Conservation (phyloP, 2,329 filamentous ascomycete genomes). For the Cercospora citrullina region DNA sequence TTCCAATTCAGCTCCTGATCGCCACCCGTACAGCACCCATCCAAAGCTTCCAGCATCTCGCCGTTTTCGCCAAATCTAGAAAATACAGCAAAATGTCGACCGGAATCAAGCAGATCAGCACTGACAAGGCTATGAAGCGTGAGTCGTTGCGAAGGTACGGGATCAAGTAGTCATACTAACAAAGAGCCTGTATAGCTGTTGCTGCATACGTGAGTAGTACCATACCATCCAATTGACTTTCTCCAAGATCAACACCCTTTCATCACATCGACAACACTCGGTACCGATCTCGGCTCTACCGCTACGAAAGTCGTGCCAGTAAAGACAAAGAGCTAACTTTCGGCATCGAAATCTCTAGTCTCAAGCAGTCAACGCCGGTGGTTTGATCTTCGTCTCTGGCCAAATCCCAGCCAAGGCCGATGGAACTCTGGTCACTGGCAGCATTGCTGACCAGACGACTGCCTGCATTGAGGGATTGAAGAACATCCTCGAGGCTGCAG, state of each 20-base stretch:
- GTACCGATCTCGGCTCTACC: conserved; percentile 3
- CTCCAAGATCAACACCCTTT: not conserved
- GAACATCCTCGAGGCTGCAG: conserved; percentile 79
- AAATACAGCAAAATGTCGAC: conserved; percentile 5
- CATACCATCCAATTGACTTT: not conserved
- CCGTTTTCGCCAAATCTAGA: not conserved
- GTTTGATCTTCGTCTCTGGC: conserved; percentile 68
- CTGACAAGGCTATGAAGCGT: conserved; percentile 18
- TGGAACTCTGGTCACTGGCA: conserved; percentile 62
- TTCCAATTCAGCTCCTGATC: conserved; percentile 8
- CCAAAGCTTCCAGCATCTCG: not conserved
- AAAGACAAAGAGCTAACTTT: not conserved
- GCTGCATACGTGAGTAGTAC: conserved; percentile 45
- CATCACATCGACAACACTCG: not conserved
- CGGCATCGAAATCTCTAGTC: conserved; percentile 36
- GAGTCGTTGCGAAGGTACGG: not conserved
- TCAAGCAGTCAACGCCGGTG: conserved; percentile 67
- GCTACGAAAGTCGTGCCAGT: not conserved
- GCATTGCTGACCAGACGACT: conserved; percentile 67
- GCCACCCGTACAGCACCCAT: conserved; percentile 1
- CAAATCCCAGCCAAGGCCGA: conserved; percentile 71
- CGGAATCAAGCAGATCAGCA: conserved; percentile 16
- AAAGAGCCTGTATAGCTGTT: conserved; percentile 37
- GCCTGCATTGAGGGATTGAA: conserved; percentile 77
- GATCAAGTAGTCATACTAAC: not conserved